These are phyloP conservation scores for Apiotrichum veenhuisii DNA, from an alignment of 1,284 basidiomycete genomes.

Conservation along the genomic window DNA sequence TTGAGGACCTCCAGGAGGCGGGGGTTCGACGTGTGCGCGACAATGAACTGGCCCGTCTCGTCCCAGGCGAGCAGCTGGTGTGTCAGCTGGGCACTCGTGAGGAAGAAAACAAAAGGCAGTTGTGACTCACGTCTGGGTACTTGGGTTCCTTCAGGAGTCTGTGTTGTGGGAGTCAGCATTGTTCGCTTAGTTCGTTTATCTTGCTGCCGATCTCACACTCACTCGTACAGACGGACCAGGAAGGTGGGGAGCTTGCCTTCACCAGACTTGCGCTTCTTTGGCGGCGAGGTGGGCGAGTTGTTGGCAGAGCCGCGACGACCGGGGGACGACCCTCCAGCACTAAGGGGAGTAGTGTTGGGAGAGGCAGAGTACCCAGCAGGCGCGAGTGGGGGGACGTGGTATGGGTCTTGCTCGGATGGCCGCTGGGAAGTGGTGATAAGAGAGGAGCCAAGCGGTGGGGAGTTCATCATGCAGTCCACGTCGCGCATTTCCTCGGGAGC, in stretches of 20 bases:
- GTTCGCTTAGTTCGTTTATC: too few relatives aligned
- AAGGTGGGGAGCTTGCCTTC: constrained; percentile 3
- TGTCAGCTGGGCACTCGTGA: too few relatives aligned
- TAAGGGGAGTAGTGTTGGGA: neutral
- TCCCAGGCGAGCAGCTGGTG: neutral
- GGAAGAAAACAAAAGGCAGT: neutral
- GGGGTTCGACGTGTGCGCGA: neutral
- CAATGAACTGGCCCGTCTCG: neutral
- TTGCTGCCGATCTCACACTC: neutral
- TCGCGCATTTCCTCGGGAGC: neutral
- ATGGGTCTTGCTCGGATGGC: neutral
- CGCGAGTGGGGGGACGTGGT: neutral
- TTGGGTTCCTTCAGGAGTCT: constrained; percentile 2
- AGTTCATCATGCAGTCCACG: neutral
- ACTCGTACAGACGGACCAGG: neutral
- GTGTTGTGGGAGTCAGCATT: neutral
- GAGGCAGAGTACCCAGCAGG: neutral
- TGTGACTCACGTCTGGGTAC: neutral
- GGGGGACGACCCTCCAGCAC: neutral
- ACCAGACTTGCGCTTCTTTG: constrained; percentile 1
- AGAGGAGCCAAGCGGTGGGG: neutral
- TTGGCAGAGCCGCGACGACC: neutral
- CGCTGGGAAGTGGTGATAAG: neutral
- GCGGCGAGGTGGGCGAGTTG: neutral
- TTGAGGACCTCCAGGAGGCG: constrained; percentile 1